A percentile compares a stretch with the other conserved stretches of the same genome.
Evolutionary conservation across 495 filamentous ascomycete genomes (phyloP).

Genomic region (Penicillium flavigenum): DNA sequence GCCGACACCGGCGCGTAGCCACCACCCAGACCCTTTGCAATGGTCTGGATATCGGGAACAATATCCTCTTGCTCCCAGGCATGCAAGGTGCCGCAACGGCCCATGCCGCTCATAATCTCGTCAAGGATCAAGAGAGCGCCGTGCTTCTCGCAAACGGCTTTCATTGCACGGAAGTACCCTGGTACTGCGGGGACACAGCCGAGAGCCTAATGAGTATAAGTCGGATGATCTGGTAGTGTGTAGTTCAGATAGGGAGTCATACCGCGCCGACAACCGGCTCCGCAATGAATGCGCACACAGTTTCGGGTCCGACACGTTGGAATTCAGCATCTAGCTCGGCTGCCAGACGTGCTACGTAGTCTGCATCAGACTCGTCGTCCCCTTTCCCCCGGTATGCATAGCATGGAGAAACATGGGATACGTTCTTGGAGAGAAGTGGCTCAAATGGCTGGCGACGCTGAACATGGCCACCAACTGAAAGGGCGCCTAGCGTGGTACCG

Average conservation of each 20-base stretch:
- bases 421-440: constrained; percentile 60
- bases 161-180: constrained; percentile 65
- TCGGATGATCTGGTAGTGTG: neutral
- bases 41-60: constrained; percentile 64
- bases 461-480: constrained; percentile 61
- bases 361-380: constrained; percentile 43
- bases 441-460: constrained; percentile 64
- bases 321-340: constrained; percentile 76
- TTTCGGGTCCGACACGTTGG: constrained; percentile 64
- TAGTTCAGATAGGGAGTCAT: constrained; percentile 15
- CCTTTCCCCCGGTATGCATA: constrained; percentile 60
- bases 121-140: constrained; percentile 70
- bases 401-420: constrained; percentile 68
- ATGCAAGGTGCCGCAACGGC: constrained; percentile 63
- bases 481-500: constrained; percentile 66
- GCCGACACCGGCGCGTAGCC: constrained; percentile 64
- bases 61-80: constrained; percentile 66
- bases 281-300: constrained; percentile 72
- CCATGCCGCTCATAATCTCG: constrained; percentile 81
- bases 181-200: constrained; percentile 63
- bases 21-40: constrained; percentile 69
- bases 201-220: constrained; percentile 36
- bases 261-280: constrained; percentile 67
- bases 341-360: constrained; percentile 59
- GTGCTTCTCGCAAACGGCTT: constrained; percentile 60